Evolutionary conservation across 352 stramenopile genomes (phyloP), one percentile per base, ranked within the genome.

Genomic region (Pythium brassicae): DNA sequence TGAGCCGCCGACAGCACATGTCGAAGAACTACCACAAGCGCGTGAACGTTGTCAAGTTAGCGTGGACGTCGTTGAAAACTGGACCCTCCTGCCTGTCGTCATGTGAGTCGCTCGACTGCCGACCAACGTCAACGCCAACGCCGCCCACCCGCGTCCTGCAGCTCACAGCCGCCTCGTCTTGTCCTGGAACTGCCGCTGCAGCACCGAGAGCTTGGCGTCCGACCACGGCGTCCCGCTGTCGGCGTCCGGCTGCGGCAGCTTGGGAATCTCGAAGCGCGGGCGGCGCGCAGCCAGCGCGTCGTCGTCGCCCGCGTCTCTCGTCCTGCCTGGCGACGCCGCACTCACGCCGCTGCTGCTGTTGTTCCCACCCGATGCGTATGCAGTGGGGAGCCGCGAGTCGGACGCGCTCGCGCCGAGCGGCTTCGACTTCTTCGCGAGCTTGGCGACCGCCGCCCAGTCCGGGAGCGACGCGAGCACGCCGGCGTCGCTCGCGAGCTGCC

Each of bases 201-300:
- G 59, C 45, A 62, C 65, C 14, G 65, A 76, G 22, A 91, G 68
- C 53, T 89, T 92, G 47, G 74, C 72, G 56, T 92, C 80, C 11
- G 78, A 89, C 80, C 80, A 92, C 1, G 78, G 83, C 22, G 71
- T 91, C 2, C 74, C 74, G 3, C 64, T 68, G 32, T 88, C 80
- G 9, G 59, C 58, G 4, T 89, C 79, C 12, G 67, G 67, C 47
- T 92, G 83, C 17, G 76, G 78, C n/a, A 90, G 68, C 57, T 86
- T 90, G 17, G 82, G 79, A 50, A 92, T 92, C 23, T 90, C 76
- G 27, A 89, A 90, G 6, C 73, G 71, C 35, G 56, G 42, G 7
- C 48, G 35, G 32, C 60, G 70, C 0, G 32, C 32, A 37, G 32
- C 32, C 32, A 78, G 44, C 26, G 71, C 51, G 32, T 81, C 68